These are phyloP conservation scores for Hymenoscyphus salicellus DNA, from an alignment of 2,329 filamentous ascomycete species.

Conservation along the genomic window DNA sequence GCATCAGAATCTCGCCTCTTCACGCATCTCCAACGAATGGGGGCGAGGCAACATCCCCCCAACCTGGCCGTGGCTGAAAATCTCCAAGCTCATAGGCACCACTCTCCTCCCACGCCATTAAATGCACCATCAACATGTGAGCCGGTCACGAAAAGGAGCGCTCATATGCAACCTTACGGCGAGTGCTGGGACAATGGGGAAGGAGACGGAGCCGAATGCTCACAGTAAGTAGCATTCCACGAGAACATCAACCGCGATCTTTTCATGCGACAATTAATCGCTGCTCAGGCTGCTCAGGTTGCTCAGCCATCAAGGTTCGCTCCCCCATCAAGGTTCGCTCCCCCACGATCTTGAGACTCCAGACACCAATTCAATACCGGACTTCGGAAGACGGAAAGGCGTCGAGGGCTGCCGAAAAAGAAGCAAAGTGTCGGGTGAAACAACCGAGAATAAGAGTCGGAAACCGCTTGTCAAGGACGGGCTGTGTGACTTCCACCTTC, in stretches of 20 bases:
- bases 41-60: background rate
- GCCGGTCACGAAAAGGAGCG: background rate
- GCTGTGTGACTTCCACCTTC: background rate
- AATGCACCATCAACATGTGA: background rate
- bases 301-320: no score
- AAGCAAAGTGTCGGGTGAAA: background rate
- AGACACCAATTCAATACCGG: background rate
- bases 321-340: no score
- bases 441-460: background rate
- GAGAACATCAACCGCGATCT: background rate
- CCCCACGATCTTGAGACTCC: no score
- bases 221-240: no score
- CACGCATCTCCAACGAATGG: conserved; percentile 1
- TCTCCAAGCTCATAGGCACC: background rate
- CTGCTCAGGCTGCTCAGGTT: no score
- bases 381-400: background rate
- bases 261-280: no score
- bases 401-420: background rate
- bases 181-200: background rate
- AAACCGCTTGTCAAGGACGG: background rate
- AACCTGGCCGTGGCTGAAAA: background rate
- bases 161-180: background rate
- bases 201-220: background rate
- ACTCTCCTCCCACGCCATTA: background rate
- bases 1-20: background rate